A percentile compares a stretch with the other conserved stretches of the same genome.
phyloP scores from a whole-genome alignment of 2,329 filamentous ascomycete genomes.

The Ascochyta pisi region DNA sequence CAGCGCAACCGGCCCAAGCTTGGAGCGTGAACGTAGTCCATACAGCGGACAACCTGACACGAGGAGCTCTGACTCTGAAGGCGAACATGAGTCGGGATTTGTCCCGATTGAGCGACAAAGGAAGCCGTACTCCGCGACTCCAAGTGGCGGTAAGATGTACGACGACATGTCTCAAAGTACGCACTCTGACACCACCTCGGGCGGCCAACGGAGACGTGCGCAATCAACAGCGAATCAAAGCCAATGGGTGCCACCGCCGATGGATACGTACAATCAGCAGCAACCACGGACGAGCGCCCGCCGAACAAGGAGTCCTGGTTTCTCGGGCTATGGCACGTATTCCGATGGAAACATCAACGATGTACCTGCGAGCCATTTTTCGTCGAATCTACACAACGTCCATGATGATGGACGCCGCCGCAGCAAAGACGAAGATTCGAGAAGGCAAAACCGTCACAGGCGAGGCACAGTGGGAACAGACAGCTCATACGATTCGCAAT shows the following conservation, averaged over 20 bases:
- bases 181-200: conserved; percentile 32
- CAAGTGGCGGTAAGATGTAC: conserved; percentile 65
- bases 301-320: conserved; percentile 44
- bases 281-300: conserved; percentile 38
- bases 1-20: conserved; percentile 19
- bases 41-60: conserved; percentile 39
- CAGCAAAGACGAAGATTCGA: conserved; percentile 39
- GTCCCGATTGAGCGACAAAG: conserved; percentile 69
- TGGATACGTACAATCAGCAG: conserved; percentile 26
- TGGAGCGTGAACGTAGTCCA: conserved; percentile 47
- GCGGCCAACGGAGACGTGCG: conserved; percentile 37
- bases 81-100: conserved; percentile 46
- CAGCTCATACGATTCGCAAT: conserved; percentile 36
- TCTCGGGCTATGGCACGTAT: conserved; percentile 42
- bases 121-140: conserved; percentile 67
- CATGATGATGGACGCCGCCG: conserved; percentile 42
- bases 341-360: conserved; percentile 45
- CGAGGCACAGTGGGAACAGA: conserved; percentile 36
- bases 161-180: conserved; percentile 44
- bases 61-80: conserved; percentile 42
- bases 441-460: conserved; percentile 35
- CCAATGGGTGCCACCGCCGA: conserved; percentile 35
- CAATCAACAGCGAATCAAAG: conserved; percentile 43
- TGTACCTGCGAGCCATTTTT: conserved; percentile 39
- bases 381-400: conserved; percentile 41